Evolutionary conservation across 2,329 filamentous ascomycete species (phyloP).

Genomic region (Penicillium sp.): DNA sequence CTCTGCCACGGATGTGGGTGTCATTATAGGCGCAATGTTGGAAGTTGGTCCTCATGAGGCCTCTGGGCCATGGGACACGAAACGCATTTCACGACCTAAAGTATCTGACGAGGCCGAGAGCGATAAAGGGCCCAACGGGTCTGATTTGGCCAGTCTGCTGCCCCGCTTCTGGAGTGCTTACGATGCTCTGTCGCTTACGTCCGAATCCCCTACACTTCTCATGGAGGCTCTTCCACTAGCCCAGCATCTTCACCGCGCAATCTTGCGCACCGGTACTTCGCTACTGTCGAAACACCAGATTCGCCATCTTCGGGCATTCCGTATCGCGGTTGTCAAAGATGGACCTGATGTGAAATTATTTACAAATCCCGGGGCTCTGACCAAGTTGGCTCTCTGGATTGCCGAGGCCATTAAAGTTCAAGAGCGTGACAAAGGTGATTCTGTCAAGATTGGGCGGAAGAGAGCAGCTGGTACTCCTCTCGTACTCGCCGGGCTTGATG

Average conservation of each 20-base stretch:
- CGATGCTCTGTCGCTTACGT: conserved; percentile 48
- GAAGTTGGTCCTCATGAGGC: conserved; percentile 63
- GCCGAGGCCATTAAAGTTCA: conserved; percentile 87
- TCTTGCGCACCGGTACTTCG: conserved; percentile 84
- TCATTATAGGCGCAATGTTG: conserved; percentile 82
- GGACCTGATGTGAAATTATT: conserved; percentile 88
- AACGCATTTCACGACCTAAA: conserved; percentile 21
- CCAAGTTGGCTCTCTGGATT: conserved; percentile 90
- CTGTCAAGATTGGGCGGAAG: conserved; percentile 44
- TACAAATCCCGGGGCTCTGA: conserved; percentile 84
- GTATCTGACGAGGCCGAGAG: conserved; percentile 15
- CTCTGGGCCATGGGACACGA: conserved; percentile 29
- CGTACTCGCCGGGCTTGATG: conserved; percentile 84
- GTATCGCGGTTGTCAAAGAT: conserved; percentile 93
- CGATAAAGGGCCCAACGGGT: conserved; percentile 16
- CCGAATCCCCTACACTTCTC: conserved; percentile 46
- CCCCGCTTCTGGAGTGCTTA: conserved; percentile 55
- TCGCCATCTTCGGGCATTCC: conserved; percentile 83
- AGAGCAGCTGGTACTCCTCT: conserved; percentile 63
- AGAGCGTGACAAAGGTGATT: conserved; percentile 73
- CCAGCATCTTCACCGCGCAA: conserved; percentile 83
- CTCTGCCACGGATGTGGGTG: conserved; percentile 88
- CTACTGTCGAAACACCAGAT: conserved; percentile 92
- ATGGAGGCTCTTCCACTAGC: conserved; percentile 76
- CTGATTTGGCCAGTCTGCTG: conserved; percentile 30